Base-by-base conservation (phyloP, 148 eudicot species). In the Persicaria maculosa region DNA sequence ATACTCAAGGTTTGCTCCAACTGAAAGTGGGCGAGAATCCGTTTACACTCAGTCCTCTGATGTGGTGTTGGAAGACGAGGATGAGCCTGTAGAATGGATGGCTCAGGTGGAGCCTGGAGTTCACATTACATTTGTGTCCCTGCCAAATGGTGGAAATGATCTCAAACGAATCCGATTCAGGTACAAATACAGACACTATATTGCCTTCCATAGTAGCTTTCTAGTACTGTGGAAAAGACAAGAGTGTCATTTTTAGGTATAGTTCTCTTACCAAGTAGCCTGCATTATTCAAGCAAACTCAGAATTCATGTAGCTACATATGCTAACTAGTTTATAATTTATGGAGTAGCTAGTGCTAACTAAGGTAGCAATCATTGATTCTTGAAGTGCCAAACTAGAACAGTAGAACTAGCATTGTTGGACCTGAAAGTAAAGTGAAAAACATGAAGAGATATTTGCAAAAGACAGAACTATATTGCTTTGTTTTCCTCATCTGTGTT, bases 71-170 rank as follows among this genome's bases (percentile, higher is more conserved):
- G 89, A 95, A 73, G 91, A 89, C 47, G 99, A 88, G 50, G 91
- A 86, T 64, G 92, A 86, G 79, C 89, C 96, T 2, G 92, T 92
- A 80, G 99, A 95, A 70, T 95, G 99, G 99, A 90, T 84, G 87
- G 99, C 99, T 31, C 97, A 92, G 75, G 99, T 95, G 45, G 99
- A 95, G 81, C 99, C 99, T 20, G 99, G 99, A 9, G 96, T 95
- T 52, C 97, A 95, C 68, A 92, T 95, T 77, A 95, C 99, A 48
- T 95, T 95, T 68, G 94, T 88, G 44, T 95, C 99, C 43, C 94
- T 95, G 71, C 92, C 97, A 61, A 77, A 86, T 71, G 97, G 97
- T 52, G 99, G 99, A 74, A 95, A 95, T 84, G 99, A 95, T 74
- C 85, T 95, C 57, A 95, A 90, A 80, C 72, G 99, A 68, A 95